A percentile compares a stretch with the other conserved stretches of the same genome.
These are phyloP conservation scores for Hericium coralloides DNA, from an alignment of 768 basidiomycete species.

Conservation along the genomic window DNA sequence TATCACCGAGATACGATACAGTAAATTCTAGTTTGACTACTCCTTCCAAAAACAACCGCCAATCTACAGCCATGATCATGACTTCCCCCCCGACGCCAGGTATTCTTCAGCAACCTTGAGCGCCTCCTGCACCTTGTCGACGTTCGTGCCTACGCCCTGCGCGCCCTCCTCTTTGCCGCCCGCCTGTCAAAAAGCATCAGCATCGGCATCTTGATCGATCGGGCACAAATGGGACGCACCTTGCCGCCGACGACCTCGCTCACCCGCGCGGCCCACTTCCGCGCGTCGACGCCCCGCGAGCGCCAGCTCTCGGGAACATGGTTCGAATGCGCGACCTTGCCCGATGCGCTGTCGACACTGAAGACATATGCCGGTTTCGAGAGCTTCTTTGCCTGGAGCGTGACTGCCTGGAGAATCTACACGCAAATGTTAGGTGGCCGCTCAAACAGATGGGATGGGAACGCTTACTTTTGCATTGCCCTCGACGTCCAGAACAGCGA, in stretches of 20 bases:
- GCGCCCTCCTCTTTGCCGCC: slow-evolving; percentile 93
- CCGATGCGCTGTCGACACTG: slow-evolving; percentile 57
- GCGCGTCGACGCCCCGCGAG: slow-evolving; percentile 67
- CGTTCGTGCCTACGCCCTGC: slow-evolving; percentile 77
- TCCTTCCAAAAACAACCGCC: too few species aligned
- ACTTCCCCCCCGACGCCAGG: not conserved
- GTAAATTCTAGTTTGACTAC: too few species aligned
- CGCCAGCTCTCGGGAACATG: slow-evolving; percentile 59
- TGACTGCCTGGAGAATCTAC: slow-evolving; percentile 68
- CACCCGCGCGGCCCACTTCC: slow-evolving; percentile 79
- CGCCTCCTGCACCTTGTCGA: slow-evolving; percentile 58
- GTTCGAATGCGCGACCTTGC: slow-evolving; percentile 85
- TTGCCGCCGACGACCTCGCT: slow-evolving; percentile 83
- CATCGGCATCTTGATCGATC: not conserved
- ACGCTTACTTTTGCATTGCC: slow-evolving; percentile 74
- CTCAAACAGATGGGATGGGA: not conserved
- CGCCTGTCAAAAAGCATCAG: slow-evolving; percentile 39
- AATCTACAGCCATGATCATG: too few species aligned
- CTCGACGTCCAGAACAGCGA: slow-evolving; percentile 64
- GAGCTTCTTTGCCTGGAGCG: slow-evolving; percentile 71
- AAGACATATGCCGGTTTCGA: slow-evolving; percentile 85
- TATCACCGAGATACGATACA: too few species aligned
- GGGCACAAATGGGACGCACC: slow-evolving; percentile 32
- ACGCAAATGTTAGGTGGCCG: slow-evolving; percentile 1
- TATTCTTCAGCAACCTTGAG: slow-evolving; percentile 39